Evolutionary conservation across 176 grass and related monocot genomes (phyloP).

Genomic region (Oropetium thomaeum): DNA sequence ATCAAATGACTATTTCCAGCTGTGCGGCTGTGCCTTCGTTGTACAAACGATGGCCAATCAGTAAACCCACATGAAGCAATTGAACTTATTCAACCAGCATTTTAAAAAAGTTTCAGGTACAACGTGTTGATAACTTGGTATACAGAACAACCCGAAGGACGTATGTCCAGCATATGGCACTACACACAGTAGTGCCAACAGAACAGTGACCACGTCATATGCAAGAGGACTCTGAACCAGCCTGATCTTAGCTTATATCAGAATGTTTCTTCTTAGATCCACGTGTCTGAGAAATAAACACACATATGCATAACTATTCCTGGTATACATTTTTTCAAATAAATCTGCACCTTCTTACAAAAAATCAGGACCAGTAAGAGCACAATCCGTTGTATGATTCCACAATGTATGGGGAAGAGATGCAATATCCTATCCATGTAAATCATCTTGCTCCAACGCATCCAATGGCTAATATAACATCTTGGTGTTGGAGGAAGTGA

Average conservation of each 20-base stretch:
- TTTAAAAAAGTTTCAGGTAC: neutral
- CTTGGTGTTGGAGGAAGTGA: neutral
- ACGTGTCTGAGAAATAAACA: neutral
- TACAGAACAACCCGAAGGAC: neutral
- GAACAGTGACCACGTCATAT: neutral
- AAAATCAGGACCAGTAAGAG: neutral
- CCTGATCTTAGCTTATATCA: neutral
- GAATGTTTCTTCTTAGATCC: neutral
- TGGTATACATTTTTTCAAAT: neutral
- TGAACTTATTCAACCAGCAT: neutral
- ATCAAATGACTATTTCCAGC: neutral
- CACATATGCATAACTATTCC: neutral
- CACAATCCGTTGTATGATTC: constrained; percentile 7
- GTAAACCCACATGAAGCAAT: neutral
- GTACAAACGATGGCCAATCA: neutral
- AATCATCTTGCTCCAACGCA: neutral
- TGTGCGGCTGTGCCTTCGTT: neutral
- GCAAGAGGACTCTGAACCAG: neutral
- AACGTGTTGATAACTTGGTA: neutral
- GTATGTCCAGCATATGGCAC: neutral
- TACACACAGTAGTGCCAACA: neutral
- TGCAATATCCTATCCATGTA: neutral
- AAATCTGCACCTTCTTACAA: neutral
- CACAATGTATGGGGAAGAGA: constrained; percentile 1
- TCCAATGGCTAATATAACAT: neutral